These are phyloP conservation scores for Zelonia costaricensis DNA, from an alignment of 208 protist genomes.

Conservation along the genomic window DNA sequence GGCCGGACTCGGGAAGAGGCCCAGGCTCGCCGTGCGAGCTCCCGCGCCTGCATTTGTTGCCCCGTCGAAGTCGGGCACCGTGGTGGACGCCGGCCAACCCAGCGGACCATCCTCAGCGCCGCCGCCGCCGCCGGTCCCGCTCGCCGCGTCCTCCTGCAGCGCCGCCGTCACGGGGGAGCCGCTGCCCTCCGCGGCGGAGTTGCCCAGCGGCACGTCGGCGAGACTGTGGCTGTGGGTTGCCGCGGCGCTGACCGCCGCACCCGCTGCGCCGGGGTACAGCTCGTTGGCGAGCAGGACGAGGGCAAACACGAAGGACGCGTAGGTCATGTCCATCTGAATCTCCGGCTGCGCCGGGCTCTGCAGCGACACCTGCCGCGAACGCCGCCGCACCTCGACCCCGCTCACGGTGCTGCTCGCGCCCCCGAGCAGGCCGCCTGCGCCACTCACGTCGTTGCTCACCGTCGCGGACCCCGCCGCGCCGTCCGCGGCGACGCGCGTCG, in stretches of 20 bases:
- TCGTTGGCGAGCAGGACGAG: conserved; percentile 60
- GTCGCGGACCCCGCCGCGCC: not conserved
- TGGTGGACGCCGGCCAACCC: too few relatives aligned
- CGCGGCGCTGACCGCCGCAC: not conserved
- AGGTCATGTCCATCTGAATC: conserved; percentile 60
- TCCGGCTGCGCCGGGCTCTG: conserved; percentile 23
- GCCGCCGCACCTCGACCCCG: not conserved
- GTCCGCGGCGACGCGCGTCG: conserved; percentile 3
- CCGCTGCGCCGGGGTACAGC: conserved; percentile 38
- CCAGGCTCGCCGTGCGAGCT: too few relatives aligned
- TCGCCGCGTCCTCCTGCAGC: too few relatives aligned
- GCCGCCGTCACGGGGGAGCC: too few relatives aligned
- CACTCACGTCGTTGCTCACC: not conserved
- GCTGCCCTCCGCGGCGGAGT: too few relatives aligned
- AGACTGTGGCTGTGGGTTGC: conserved; percentile 1
- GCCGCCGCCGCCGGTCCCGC: too few relatives aligned
- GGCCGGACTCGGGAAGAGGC: not conserved
- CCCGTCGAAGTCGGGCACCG: too few relatives aligned
- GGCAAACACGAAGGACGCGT: conserved; percentile 66
- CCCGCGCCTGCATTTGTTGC: too few relatives aligned
- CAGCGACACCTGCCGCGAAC: not conserved
- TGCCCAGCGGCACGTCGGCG: conserved; percentile 3
- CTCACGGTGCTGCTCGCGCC: too few relatives aligned
- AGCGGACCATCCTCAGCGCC: too few relatives aligned
- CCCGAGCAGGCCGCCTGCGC: too few relatives aligned